Conservation (phyloP, 2,329 filamentous ascomycete species). For the Nigrospora osmanthi region DNA sequence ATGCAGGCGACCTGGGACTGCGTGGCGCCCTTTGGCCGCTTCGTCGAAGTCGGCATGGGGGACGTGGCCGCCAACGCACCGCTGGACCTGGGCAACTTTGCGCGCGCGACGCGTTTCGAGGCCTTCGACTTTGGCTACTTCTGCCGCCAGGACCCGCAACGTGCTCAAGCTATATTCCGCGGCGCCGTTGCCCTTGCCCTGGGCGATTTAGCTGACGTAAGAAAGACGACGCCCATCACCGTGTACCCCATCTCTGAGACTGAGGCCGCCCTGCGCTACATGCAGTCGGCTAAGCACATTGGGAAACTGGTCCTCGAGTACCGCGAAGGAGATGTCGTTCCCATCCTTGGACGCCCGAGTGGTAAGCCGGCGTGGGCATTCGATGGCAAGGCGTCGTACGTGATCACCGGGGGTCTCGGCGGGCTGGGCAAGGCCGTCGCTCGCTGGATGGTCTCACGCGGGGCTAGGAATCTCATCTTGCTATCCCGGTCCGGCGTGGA, state of each 20-base stretch:
- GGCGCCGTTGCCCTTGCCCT: background rate
- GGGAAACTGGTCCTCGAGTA: slow-evolving; percentile 12
- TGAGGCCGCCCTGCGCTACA: slow-evolving; percentile 9
- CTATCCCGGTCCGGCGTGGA: slow-evolving; percentile 9
- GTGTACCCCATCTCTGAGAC: slow-evolving; percentile 6
- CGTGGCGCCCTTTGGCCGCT: slow-evolving; percentile 18
- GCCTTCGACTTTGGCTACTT: slow-evolving; percentile 7
- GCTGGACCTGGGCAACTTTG: slow-evolving; percentile 4
- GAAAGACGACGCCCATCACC: slow-evolving; percentile 1
- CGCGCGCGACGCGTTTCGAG: slow-evolving; percentile 9
- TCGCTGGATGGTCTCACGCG: slow-evolving; percentile 11
- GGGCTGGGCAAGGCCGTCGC: slow-evolving; percentile 15
- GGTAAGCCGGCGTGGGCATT: slow-evolving; percentile 5
- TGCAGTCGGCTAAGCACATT: slow-evolving; percentile 8
- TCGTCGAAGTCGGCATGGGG: slow-evolving; percentile 11
- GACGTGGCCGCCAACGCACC: slow-evolving; percentile 3
- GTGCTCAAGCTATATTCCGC: slow-evolving; percentile 9
- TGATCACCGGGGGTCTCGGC: slow-evolving; percentile 19
- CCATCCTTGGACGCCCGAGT: slow-evolving; percentile 4
- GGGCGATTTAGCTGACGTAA: background rate
- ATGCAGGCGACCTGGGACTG: slow-evolving; percentile 18
- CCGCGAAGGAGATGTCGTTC: slow-evolving; percentile 8
- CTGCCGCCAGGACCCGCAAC: slow-evolving; percentile 3
- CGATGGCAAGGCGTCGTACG: slow-evolving; percentile 10
- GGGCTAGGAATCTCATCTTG: slow-evolving; percentile 10